These are phyloP conservation scores for Camellia sinensis DNA, from an alignment of 148 eudicot genomes.

Conservation along the genomic window DNA sequence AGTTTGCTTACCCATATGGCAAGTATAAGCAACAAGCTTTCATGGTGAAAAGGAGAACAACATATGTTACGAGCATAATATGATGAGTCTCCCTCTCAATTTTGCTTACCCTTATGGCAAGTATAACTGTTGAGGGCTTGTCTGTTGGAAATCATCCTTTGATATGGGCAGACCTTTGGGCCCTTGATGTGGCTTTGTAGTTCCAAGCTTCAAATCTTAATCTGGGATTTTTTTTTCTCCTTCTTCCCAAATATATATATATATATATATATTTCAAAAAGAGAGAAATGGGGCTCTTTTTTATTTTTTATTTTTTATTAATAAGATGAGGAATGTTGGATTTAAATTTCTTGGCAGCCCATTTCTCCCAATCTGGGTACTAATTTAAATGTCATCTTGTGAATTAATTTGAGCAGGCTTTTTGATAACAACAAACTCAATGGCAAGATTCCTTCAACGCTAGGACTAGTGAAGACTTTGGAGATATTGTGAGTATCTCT, in stretches of 20 bases:
- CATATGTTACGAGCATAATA: neutral
- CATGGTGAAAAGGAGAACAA: neutral
- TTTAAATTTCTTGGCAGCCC: neutral
- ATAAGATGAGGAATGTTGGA: neutral
- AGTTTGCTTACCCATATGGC: slow-evolving; percentile 26
- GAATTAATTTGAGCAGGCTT: slow-evolving; percentile 44
- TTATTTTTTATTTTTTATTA: neutral
- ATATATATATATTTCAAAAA: too few relatives aligned
- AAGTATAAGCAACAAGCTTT: neutral
- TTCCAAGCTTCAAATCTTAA: neutral
- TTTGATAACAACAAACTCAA: slow-evolving; percentile 59
- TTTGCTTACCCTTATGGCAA: too few relatives aligned
- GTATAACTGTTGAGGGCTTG: neutral
- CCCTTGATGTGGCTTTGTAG: neutral
- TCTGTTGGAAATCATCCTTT: neutral
- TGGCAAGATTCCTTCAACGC: slow-evolving; percentile 60
- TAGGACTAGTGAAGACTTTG: slow-evolving; percentile 52
- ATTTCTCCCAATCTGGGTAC: neutral
- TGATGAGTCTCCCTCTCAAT: neutral
- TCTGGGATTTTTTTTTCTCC: neutral
- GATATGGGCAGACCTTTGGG: neutral
- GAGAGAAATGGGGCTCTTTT: neutral
- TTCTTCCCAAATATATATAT: too few relatives aligned
- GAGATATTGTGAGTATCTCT: slow-evolving; percentile 75
- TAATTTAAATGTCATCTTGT: slow-evolving; percentile 1